Evolutionary conservation across 495 filamentous ascomycete genomes (phyloP).

Genomic region (Aspergillus cavernicola): DNA sequence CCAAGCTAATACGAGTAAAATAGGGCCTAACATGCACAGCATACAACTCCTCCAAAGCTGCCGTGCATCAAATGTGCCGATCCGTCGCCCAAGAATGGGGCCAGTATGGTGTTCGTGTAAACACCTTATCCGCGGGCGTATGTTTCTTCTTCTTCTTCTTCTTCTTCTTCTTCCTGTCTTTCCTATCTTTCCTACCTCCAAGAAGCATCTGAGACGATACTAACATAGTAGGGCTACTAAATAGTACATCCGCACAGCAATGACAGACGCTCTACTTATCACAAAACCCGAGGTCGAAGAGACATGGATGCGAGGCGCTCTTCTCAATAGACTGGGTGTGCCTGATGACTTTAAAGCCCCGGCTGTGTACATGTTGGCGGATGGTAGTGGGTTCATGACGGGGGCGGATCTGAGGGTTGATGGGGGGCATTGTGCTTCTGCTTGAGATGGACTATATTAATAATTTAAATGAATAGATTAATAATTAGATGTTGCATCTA

Average conservation of each 20-base stretch:
- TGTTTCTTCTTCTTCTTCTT: constrained; percentile 50
- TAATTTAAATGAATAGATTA: background rate
- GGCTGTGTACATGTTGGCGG: constrained; percentile 40
- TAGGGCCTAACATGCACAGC: constrained; percentile 59
- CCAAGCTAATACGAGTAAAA: background rate
- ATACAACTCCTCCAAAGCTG: constrained; percentile 67
- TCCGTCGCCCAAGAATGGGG: constrained; percentile 59
- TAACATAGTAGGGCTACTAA: too few relatives aligned
- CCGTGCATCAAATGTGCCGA: constrained; percentile 60
- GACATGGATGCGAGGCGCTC: constrained; percentile 32
- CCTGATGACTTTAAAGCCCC: constrained; percentile 42
- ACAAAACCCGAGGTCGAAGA: constrained; percentile 58
- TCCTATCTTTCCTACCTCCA: too few relatives aligned
- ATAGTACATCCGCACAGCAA: constrained; percentile 25
- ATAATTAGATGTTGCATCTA: background rate
- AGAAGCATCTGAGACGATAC: too few relatives aligned
- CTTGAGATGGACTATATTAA: constrained; percentile 7
- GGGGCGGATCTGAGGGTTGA: constrained; percentile 38
- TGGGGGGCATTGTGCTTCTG: constrained; percentile 39
- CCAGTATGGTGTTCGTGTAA: constrained; percentile 43
- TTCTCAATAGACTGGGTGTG: constrained; percentile 37
- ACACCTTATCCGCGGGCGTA: constrained; percentile 48
- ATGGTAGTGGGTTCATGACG: constrained; percentile 41
- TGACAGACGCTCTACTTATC: constrained; percentile 33
- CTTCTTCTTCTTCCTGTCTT: too few relatives aligned